Evolutionary conservation across 768 basidiomycete species (phyloP).

Genomic region (Tylopilus cervinicoccineus): DNA sequence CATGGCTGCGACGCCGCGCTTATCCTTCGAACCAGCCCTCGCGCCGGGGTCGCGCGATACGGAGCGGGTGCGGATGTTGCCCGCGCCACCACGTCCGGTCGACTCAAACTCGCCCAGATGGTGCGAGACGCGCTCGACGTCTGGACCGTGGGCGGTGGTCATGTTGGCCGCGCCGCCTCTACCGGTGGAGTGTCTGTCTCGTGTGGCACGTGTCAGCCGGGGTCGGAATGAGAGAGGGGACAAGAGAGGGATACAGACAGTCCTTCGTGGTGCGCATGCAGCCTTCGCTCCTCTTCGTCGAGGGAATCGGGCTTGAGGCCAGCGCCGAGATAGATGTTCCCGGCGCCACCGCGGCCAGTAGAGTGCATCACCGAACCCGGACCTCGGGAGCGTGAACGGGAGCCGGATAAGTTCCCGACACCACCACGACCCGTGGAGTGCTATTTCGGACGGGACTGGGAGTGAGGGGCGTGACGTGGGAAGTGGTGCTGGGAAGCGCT

Average conservation of each 20-base stretch:
- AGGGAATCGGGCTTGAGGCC: slow-evolving; percentile 15
- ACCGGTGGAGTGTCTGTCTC: slow-evolving; percentile 58
- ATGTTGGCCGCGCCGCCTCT: slow-evolving; percentile 68
- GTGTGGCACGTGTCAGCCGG: not conserved
- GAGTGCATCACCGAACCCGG: slow-evolving; percentile 37
- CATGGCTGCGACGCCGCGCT: slow-evolving; percentile 28
- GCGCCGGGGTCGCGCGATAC: slow-evolving; percentile 24
- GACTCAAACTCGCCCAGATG: slow-evolving; percentile 33
- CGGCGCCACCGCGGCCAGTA: slow-evolving; percentile 60
- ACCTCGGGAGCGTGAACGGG: slow-evolving; percentile 48
- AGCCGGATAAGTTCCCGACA: slow-evolving; percentile 52
- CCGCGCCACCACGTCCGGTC: slow-evolving; percentile 57
- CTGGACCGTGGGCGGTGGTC: slow-evolving; percentile 35
- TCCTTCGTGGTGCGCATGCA: slow-evolving; percentile 30
- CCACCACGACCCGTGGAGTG: slow-evolving; percentile 67
- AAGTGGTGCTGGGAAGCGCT: slow-evolving; percentile 11
- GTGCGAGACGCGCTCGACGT: slow-evolving; percentile 32
- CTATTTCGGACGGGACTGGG: slow-evolving; percentile 22
- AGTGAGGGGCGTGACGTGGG: not conserved
- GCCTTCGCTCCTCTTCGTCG: slow-evolving; percentile 35
- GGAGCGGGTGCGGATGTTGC: slow-evolving; percentile 52
- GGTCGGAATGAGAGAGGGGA: too few species aligned
- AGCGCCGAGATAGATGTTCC: slow-evolving; percentile 46
- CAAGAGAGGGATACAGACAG: slow-evolving; percentile 35
- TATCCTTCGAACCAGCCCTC: slow-evolving; percentile 27